These are phyloP conservation scores for Termitomyces titanicus DNA, from an alignment of 768 basidiomycete species.

Conservation along the genomic window DNA sequence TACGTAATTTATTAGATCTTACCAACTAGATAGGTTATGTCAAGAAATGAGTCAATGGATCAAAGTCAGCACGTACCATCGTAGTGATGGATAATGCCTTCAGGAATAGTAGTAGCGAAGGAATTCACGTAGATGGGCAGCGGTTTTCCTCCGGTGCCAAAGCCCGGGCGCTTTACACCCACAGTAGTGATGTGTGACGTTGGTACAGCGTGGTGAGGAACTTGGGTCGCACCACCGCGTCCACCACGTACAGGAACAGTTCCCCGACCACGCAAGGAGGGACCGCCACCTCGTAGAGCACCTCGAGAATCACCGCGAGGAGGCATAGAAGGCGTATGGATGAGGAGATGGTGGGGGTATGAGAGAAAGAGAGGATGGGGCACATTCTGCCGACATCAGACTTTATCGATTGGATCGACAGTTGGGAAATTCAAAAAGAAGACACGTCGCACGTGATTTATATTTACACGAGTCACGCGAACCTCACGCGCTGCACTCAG, in stretches of 20 bases:
- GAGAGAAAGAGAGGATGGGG: conserved; percentile 6
- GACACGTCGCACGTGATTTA: conserved; percentile 9
- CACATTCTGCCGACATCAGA: not conserved
- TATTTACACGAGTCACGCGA: conserved; percentile 13
- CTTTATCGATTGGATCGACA: conserved; percentile 20
- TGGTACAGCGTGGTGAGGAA: conserved; percentile 23
- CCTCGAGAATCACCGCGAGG: conserved; percentile 27
- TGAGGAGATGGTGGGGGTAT: conserved; percentile 11
- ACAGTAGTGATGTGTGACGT: conserved; percentile 45
- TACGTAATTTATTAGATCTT: not conserved
- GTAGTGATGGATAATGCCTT: conserved; percentile 69
- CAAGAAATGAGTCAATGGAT: not conserved
- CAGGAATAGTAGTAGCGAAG: conserved; percentile 58
- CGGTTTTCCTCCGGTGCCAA: conserved; percentile 50
- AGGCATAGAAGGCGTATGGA: conserved; percentile 29
- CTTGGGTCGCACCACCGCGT: conserved; percentile 28
- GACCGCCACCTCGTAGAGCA: conserved; percentile 23
- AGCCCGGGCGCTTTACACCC: conserved; percentile 67
- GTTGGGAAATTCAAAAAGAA: conserved; percentile 12
- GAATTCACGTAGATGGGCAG: conserved; percentile 53
- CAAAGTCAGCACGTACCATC: conserved; percentile 50
- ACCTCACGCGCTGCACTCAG: not conserved
- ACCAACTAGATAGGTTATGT: not conserved
- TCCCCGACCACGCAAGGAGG: conserved; percentile 5
- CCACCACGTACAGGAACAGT: conserved; percentile 24